These are phyloP conservation scores for Sedum album DNA, from an alignment of 164 flowering plant genomes.

Conservation along the genomic window DNA sequence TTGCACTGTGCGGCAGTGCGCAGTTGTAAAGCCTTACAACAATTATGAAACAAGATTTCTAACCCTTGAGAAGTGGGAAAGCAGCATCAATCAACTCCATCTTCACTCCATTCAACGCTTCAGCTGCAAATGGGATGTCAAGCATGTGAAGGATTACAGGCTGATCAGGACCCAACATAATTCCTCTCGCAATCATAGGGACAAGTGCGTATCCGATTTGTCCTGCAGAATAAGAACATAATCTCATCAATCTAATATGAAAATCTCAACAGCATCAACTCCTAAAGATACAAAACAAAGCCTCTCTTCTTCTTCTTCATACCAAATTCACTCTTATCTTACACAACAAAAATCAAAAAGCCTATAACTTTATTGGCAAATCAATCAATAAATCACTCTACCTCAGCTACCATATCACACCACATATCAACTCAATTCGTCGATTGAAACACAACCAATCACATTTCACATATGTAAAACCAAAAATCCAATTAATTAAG, in stretches of 20 bases:
- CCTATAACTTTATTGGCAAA: too few species aligned
- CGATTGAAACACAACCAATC: too few species aligned
- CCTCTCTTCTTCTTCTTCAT: too few species aligned
- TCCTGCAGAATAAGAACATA: constrained; percentile 38
- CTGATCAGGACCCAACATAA: constrained; percentile 88
- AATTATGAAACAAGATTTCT: not conserved
- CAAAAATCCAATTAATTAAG: not conserved
- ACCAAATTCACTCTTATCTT: too few species aligned
- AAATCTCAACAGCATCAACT: not conserved
- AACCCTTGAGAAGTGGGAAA: constrained; percentile 92
- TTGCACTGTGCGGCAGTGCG: too few species aligned
- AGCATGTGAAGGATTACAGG: constrained; percentile 96
- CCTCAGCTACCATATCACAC: too few species aligned
- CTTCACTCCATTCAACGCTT: constrained; percentile 87
- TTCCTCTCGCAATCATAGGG: constrained; percentile 96
- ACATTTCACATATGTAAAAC: too few species aligned
- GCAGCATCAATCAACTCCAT: constrained; percentile 98
- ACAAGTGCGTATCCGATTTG: constrained; percentile 99
- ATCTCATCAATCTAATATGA: not conserved
- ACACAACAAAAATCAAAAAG: too few species aligned
- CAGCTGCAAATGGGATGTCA: constrained; percentile 89
- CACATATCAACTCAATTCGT: too few species aligned
- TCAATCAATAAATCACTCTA: too few species aligned
- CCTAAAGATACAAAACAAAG: too few species aligned
- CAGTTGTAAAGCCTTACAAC: not conserved